Evolutionary conservation across 306 rosid genomes (phyloP).

Genomic region (Castanea sativa): DNA sequence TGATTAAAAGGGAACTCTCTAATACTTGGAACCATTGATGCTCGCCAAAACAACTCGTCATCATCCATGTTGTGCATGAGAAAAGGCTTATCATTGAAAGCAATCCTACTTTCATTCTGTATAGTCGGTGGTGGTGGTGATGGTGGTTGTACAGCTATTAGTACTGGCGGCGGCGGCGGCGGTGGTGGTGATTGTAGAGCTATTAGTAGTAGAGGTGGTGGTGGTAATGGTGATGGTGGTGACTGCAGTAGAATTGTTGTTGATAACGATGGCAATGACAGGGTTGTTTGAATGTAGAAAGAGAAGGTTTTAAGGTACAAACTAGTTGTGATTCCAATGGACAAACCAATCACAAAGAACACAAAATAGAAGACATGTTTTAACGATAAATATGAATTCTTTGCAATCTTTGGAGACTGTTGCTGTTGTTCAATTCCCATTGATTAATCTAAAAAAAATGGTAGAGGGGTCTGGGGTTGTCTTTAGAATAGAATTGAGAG

Average conservation of each 20-base stretch:
- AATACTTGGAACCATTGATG: constrained; percentile 32
- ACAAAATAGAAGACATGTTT: constrained; percentile 23
- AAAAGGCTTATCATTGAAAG: constrained; percentile 1
- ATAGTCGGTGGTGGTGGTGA: background rate
- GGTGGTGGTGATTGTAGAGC: constrained; percentile 5
- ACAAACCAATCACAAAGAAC: constrained; percentile 45
- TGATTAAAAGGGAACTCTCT: constrained; percentile 14
- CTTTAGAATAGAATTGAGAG: background rate
- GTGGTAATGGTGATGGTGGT: background rate
- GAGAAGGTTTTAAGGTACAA: constrained; percentile 28
- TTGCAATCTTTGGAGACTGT: constrained; percentile 15
- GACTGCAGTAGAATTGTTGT: background rate
- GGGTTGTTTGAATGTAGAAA: background rate
- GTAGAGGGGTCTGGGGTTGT: background rate
- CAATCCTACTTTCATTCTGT: background rate
- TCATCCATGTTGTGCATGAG: constrained; percentile 41
- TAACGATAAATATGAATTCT: constrained; percentile 18
- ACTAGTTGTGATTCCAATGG: constrained; percentile 37
- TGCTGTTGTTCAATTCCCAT: constrained; percentile 21
- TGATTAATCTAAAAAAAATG: background rate
- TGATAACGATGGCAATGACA: background rate
- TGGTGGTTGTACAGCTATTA: background rate
- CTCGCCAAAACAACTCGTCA: constrained; percentile 40
- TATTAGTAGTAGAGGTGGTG: background rate
- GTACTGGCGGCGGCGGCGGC: background rate